Base-by-base conservation (phyloP, 331 rosid genomes). In the Ulmus americana region DNA sequence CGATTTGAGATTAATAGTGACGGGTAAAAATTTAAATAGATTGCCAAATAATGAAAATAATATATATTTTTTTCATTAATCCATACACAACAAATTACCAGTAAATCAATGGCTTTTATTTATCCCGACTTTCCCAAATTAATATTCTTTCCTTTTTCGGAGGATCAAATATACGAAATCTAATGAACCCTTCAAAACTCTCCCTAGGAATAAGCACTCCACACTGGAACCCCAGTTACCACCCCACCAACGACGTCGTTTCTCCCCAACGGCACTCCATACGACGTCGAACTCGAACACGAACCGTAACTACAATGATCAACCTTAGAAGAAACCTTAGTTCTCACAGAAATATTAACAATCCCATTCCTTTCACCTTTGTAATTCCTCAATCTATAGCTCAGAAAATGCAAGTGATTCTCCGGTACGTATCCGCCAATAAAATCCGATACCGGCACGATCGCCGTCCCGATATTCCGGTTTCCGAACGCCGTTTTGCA, bases 221-320 rank as follows among this genome's bases (percentile, higher is more conserved):
- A 79, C 55, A 76, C 46, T 2, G 95, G 96, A 73, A 86, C 59
- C 10, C 96, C 95, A 1, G 77, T 81, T 3, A 65, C 88, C 2
- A 28, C 4, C 35, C 35, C 35, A 28, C 51, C 53, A 5, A 13
- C 12, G 22, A 13, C 15, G 60, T 28, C 45, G 64, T 38, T 7
- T 41, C 22, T 20, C 22, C 22, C 74, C 6, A 52, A 42, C 41
- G 63, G 52, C 1, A 7, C 44, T 1, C 38, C 65, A 9, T 39
- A 13, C 12, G 22, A 13, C 15, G 60, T 28, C 45, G 64, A n/a
- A 20, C 22, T 45, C 5, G 65, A 14, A 15, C 69, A 73, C 3
- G 60, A n/a, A 47, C 52, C 52, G 13, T 11, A 20, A n/a, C 4
- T 40, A 70, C 52, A 16, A 46, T 44, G 8, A 50, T 18, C 47